These are phyloP conservation scores for Atkinsonella hypoxylon DNA, from an alignment of 2,329 filamentous ascomycete species.

Conservation along the genomic window DNA sequence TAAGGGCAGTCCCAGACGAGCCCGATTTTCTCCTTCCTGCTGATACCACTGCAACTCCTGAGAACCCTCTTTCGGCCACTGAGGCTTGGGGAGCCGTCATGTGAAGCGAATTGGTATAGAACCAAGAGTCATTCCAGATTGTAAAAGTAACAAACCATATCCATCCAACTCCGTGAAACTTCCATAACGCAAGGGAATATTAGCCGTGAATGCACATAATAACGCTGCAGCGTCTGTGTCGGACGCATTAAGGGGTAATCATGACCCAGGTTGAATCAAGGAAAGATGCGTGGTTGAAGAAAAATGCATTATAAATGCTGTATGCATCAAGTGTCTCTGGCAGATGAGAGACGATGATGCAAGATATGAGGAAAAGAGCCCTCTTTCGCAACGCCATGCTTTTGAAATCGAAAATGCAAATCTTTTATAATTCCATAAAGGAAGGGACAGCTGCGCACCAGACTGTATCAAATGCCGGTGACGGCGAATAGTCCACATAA, in stretches of 20 bases:
- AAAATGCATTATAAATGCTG: neutral
- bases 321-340: neutral
- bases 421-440: neutral
- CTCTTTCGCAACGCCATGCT: slow-evolving; percentile 9
- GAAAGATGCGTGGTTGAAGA: neutral
- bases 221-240: slow-evolving; percentile 4
- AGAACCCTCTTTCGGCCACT: neutral
- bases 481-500: neutral
- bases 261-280: neutral
- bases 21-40: neutral
- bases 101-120: neutral
- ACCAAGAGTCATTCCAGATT: neutral
- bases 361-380: neutral
- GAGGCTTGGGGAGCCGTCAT: neutral
- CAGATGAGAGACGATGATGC: neutral
- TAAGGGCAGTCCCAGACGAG: slow-evolving; percentile 3
- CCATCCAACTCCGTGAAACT: neutral
- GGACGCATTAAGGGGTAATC: slow-evolving; percentile 4
- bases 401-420: slow-evolving; percentile 2
- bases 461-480: neutral
- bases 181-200: neutral
- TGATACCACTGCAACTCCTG: slow-evolving; percentile 5
- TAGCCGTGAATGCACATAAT: slow-evolving; percentile 1
- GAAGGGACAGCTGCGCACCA: neutral
- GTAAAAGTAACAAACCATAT: neutral